Conservation (phyloP, 306 rosid genomes). For the Rosa multiflora region DNA sequence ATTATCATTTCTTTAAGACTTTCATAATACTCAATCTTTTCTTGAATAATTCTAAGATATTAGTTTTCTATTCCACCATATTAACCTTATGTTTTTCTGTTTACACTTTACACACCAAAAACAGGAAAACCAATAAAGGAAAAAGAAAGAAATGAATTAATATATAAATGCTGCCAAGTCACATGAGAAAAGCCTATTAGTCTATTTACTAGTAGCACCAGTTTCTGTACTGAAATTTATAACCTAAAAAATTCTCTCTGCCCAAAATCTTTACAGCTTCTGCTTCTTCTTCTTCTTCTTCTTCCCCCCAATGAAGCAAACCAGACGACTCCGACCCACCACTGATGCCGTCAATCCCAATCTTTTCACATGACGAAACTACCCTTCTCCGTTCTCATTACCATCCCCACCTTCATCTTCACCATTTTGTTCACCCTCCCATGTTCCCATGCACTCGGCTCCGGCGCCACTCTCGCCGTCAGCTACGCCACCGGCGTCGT, state of each 20-base stretch:
- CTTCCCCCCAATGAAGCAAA: conserved; percentile 62
- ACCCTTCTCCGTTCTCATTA: conserved; percentile 22
- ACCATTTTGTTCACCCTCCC: conserved; percentile 21
- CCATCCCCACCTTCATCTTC: not conserved
- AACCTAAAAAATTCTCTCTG: not conserved
- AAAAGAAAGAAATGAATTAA: not conserved
- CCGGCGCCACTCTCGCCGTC: conserved; percentile 73
- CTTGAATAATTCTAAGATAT: not conserved
- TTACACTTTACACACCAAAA: not conserved
- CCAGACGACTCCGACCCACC: conserved; percentile 33
- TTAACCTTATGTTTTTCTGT: not conserved
- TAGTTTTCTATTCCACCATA: not conserved
- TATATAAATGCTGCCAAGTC: not conserved
- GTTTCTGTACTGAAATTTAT: not conserved
- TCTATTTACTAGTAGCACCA: not conserved
- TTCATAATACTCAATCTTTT: not conserved
- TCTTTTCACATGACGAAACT: conserved; percentile 59
- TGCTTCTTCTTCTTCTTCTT: not conserved
- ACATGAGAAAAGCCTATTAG: not conserved
- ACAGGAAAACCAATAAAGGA: not conserved
- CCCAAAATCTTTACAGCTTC: conserved; percentile 7
- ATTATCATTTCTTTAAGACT: not conserved
- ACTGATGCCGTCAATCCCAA: conserved; percentile 28
- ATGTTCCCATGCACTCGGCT: conserved; percentile 52
- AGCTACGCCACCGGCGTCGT: conserved; percentile 50